Percentiles rank a stretch among this genome's conserved stretches.
phyloP scores from a whole-genome alignment of 371 early-diverging fungal species.

The Rhizopus microsporus region DNA sequence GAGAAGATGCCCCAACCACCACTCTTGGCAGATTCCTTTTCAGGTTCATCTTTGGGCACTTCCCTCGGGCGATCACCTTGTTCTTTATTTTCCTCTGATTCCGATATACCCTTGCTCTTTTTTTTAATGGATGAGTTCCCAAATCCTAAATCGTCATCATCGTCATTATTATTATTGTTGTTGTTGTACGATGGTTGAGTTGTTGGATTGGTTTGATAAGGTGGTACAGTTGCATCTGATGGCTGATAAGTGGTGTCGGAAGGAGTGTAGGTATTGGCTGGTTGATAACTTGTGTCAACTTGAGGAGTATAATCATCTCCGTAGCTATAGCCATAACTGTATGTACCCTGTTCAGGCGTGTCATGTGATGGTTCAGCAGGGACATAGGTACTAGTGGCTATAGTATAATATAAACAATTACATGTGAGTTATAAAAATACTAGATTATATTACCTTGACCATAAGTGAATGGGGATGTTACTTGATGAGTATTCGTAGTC shows the following conservation, averaged over 20 bases:
- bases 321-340: slow-evolving; percentile 26
- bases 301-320: slow-evolving; percentile 28
- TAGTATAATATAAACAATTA: slow-evolving; percentile 10
- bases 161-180: slow-evolving; percentile 22
- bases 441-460: not conserved
- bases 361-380: slow-evolving; percentile 2
- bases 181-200: not conserved
- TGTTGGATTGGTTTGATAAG: slow-evolving; percentile 9
- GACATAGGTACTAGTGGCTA: slow-evolving; percentile 17
- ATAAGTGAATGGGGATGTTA: not conserved
- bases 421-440: not conserved
- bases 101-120: slow-evolving; percentile 1
- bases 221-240: slow-evolving; percentile 2
- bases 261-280: slow-evolving; percentile 20
- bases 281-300: slow-evolving; percentile 19
- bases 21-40: slow-evolving; percentile 22
- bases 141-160: slow-evolving; percentile 60
- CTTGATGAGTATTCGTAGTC: not conserved
- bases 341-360: slow-evolving; percentile 11
- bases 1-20: slow-evolving; percentile 57
- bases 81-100: not conserved
- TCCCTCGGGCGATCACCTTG: slow-evolving; percentile 15
- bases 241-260: slow-evolving; percentile 7
- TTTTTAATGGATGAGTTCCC: slow-evolving; percentile 47
- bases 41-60: slow-evolving; percentile 23